Evolutionary conservation across 257 asterid species (phyloP), one percentile per base, ranked within the genome.

Genomic region (Solanum chilense): DNA sequence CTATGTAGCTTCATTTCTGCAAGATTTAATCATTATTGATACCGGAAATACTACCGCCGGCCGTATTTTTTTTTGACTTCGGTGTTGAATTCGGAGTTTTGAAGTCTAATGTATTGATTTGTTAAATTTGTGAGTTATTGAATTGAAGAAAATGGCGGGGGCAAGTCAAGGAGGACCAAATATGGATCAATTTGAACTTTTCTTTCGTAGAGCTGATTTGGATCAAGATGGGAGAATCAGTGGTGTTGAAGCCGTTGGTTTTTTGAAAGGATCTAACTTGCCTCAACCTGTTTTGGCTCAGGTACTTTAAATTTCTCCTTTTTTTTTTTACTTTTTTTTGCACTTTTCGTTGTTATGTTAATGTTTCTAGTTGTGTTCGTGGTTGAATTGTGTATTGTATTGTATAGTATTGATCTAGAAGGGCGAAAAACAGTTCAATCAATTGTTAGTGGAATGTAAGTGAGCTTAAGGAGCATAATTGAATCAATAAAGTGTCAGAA

Each of bases 201-300:
- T 86, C 89, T 96, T 96, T 80, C 96, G 92, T 60, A 90, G 94
- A 91, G 99, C 99, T 58, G 98, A 96, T 94, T 89, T 92, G 96
- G 98, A 96, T 94, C 98, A 94, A 49, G 99, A 96, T 85, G 98
- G 99, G 60, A 93, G 94, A 91, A 94, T 96, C 90, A 96, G 98
- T 86, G 99, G 99, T 69, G 94, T 76, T 86, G 99, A 96, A 91
- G 99, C 99, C 85, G 98, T 96, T 85, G 69, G 88, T 52, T 95
- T 96, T 88, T 92, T 96, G 44, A 94, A 92, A 90, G 98, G 98
- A 89, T 95, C 99, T 89, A 94, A 94, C 93, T 91, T 96, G 87
- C 91, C 96, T 86, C 92, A 92, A 90, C 95, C 90, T 90, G 96
- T 96, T 82, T 95, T 96, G 86, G 98, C 98, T 75, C 94, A 93